Conservation (phyloP, 345 rosid genomes). For the Corymbia maculata region DNA sequence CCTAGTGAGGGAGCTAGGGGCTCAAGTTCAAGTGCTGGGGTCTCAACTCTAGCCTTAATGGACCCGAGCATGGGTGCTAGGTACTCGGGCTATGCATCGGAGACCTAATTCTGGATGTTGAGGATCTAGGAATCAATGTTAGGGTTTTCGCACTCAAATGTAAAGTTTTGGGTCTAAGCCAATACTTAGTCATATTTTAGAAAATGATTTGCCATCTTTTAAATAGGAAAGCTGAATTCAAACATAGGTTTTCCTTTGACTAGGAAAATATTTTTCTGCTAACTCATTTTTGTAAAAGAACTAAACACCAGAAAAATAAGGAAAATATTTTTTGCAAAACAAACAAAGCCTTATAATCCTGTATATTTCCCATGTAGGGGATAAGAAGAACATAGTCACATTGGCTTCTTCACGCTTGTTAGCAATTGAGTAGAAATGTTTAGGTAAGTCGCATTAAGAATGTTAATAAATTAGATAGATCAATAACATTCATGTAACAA, state of each 20-base stretch:
- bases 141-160: background rate
- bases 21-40: background rate
- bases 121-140: background rate
- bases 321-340: background rate
- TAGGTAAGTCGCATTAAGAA: background rate
- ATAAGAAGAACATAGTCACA: background rate
- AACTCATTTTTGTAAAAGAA: background rate
- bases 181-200: no score
- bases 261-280: background rate
- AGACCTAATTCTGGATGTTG: accelerated
- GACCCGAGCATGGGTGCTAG: background rate
- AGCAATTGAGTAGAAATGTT: background rate
- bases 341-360: background rate
- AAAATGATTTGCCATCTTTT: background rate
- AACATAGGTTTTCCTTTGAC: background rate
- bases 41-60: background rate
- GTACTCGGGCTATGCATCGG: accelerated
- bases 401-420: background rate
- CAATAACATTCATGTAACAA: background rate
- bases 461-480: background rate
- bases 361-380: background rate
- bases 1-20: background rate
- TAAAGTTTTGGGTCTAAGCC: background rate
- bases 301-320: no score
- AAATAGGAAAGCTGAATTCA: background rate